Base-by-base conservation (phyloP, 805 yeast genomes). In the Kodamaea fukazawae region DNA sequence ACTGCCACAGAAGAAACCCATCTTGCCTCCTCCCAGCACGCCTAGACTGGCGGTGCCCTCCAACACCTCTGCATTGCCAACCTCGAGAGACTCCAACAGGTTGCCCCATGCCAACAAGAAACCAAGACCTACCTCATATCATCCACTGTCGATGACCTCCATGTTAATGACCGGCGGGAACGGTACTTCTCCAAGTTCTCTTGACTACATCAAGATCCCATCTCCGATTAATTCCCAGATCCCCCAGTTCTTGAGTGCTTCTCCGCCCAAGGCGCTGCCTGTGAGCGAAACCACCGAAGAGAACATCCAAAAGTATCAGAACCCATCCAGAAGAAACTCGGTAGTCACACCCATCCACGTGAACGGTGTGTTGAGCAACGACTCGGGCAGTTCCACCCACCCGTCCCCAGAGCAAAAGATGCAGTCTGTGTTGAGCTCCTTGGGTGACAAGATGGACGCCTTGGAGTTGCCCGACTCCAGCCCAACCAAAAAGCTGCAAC, bases 101-200 rank as follows among this genome's bases (percentile, higher is more conserved):
- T 60, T 72, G 37, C 75, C 76, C 7, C 75, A 72, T 20, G 53
- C 70, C 8, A 55, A 54, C 35, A 75, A 78, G 57, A 81, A 77
- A 53, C 90, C 88, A 42, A 75, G 95, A 57, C 95, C 95, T 30
- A 85, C 91, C 0, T 84, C 93, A 7, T 86, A 83, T 54, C 90
- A 86, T 55, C 95, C 95, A 12, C 73, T 82, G 2, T 67, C 78
- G 10, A 57, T 65, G 63, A 47, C 67, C 4, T 58, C 69, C 3
- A 45, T 64, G 16, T 45, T 56, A 28, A 47, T 53, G 47, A 36
- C 46, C 13, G 41, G 42, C 15, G 29, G 31, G 12, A 42, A 38
- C 33, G 42, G 40, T 17, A 38, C 48, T 13, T 38, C 47, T 11
- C 47, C 61, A 12, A 51, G 51, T 12, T 55, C 57, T 30, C 50